Conservation (phyloP, 345 rosid species). For the Eucalyptus microcorys region DNA sequence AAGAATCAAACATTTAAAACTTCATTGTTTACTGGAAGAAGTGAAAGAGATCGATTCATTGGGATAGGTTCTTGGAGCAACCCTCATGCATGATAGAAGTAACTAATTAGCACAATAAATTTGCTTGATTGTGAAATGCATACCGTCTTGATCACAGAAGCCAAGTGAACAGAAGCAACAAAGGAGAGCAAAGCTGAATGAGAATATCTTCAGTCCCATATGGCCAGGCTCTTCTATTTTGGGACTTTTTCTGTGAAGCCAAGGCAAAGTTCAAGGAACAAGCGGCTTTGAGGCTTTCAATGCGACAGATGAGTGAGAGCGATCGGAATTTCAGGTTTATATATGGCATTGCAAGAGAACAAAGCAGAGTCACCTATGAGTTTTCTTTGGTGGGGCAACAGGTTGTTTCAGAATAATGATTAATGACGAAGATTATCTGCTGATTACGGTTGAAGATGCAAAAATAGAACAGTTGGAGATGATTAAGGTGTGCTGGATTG, state of each 20-base stretch:
- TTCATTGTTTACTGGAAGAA: not conserved
- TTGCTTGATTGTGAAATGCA: not conserved
- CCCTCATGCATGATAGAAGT: not conserved
- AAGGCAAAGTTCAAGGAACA: not conserved
- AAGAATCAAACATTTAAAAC: not conserved
- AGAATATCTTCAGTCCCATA: slow-evolving; percentile 33
- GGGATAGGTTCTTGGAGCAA: not conserved
- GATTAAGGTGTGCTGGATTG: not conserved
- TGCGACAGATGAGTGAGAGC: not conserved
- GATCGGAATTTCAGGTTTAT: not conserved
- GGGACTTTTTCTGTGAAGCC: not conserved
- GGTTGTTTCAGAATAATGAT: not conserved
- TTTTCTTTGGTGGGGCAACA: not conserved
- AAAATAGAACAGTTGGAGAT: not conserved
- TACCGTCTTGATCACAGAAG: slow-evolving; percentile 62
- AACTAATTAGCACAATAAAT: not conserved
- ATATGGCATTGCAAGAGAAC: not conserved
- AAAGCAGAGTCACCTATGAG: not conserved
- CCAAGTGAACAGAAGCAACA: slow-evolving; percentile 13
- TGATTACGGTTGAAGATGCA: not conserved
- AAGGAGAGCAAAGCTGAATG: slow-evolving; percentile 25
- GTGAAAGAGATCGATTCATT: not conserved
- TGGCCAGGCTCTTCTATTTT: not conserved
- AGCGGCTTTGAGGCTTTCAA: not conserved
- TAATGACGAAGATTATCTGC: not conserved